phyloP scores from a whole-genome alignment of 495 filamentous ascomycete genomes.

The Penicillium verhagenii region DNA sequence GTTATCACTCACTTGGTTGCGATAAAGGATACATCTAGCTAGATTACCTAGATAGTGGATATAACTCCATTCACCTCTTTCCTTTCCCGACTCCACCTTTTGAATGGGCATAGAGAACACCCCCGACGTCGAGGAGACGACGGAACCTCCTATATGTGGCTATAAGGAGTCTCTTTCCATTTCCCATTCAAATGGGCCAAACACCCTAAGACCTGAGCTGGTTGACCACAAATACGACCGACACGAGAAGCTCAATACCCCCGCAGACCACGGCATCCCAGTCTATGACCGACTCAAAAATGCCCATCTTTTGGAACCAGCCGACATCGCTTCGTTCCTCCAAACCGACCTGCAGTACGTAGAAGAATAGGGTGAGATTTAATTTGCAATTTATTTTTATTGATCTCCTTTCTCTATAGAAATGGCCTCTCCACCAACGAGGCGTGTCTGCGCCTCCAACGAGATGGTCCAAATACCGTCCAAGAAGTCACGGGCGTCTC shows the following conservation, averaged over 20 bases:
- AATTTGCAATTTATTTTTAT: not conserved
- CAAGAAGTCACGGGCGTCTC: slow-evolving; percentile 55
- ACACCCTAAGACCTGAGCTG: slow-evolving; percentile 17
- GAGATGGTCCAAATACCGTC: slow-evolving; percentile 61
- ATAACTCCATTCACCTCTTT: not conserved
- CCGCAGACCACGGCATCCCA: not conserved
- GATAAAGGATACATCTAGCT: slow-evolving; percentile 1
- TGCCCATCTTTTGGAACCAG: slow-evolving; percentile 32
- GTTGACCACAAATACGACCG: slow-evolving; percentile 9
- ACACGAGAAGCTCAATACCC: not conserved
- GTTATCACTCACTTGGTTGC: not conserved
- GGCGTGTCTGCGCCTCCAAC: slow-evolving; percentile 51
- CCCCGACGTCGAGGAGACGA: slow-evolving; percentile 46
- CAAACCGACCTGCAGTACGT: slow-evolving; percentile 32
- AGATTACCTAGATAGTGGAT: slow-evolving; percentile 2
- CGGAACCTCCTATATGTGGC: slow-evolving; percentile 45
- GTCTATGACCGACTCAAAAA: slow-evolving; percentile 7
- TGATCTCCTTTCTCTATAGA: not conserved
- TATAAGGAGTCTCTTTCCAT: slow-evolving; percentile 25
- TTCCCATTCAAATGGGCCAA: slow-evolving; percentile 16
- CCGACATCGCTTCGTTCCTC: slow-evolving; percentile 25
- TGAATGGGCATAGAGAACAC: slow-evolving; percentile 45
- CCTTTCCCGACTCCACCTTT: slow-evolving; percentile 17
- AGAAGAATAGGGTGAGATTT: not conserved
- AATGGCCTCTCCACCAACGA: slow-evolving; percentile 58